Evolutionary conservation across 148 eudicot genomes (phyloP).

Genomic region (Chenopodium formosanum): DNA sequence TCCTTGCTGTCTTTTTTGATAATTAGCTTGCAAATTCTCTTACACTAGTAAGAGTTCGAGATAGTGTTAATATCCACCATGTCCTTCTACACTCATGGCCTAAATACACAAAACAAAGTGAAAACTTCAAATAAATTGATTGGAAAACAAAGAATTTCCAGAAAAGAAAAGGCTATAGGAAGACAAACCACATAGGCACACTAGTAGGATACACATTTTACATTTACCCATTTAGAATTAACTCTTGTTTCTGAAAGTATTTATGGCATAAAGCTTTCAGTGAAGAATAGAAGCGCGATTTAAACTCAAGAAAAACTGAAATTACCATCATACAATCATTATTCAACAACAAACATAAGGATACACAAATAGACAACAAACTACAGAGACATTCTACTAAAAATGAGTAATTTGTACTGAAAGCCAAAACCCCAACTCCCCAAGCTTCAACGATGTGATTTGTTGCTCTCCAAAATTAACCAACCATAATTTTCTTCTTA

Average conservation of each 20-base stretch:
- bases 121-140: background rate
- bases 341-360: background rate
- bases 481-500: background rate
- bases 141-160: background rate
- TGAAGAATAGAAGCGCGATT: background rate
- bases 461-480: background rate
- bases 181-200: background rate
- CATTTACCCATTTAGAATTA: background rate
- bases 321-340: background rate
- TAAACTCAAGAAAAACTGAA: background rate
- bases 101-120: background rate
- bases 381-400: background rate
- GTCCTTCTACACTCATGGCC: constrained; percentile 19
- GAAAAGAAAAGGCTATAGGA: background rate
- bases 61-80: constrained; percentile 10
- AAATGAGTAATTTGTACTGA: background rate
- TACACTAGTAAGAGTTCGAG: constrained; percentile 28
- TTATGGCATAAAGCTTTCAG: background rate
- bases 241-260: background rate
- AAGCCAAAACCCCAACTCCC: background rate
- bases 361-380: background rate
- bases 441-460: background rate
- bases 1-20: constrained; percentile 30
- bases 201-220: background rate
- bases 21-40: constrained; percentile 18